Evolutionary conservation across 371 early-diverging fungal species (phyloP).

Genomic region (Mucor piriformis): DNA sequence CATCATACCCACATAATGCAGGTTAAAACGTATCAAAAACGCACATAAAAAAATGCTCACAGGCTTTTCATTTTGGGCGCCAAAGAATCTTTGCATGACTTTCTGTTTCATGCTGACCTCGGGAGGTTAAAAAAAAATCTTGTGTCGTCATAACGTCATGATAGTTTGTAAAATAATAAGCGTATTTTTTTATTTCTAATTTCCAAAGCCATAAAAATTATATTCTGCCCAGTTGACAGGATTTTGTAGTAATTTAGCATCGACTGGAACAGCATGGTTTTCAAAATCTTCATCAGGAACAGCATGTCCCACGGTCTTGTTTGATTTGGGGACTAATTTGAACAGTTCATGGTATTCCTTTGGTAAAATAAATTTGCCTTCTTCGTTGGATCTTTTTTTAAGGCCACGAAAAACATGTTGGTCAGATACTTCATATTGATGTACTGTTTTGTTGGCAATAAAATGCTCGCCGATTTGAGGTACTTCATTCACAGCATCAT

Average conservation of each 20-base stretch:
- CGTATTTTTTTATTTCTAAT: background rate
- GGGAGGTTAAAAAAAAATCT: no score
- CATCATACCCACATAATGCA: no score
- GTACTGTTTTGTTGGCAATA: slow-evolving; percentile 3
- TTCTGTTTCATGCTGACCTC: no score
- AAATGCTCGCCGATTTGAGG: slow-evolving; percentile 29
- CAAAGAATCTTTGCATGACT: no score
- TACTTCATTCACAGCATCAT: slow-evolving; percentile 28
- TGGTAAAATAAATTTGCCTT: slow-evolving; percentile 2
- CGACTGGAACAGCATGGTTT: slow-evolving; percentile 27
- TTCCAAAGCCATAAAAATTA: slow-evolving; percentile 32
- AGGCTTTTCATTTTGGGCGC: no score
- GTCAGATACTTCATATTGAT: background rate
- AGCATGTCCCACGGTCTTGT: slow-evolving; percentile 19
- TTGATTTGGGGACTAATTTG: slow-evolving; percentile 27
- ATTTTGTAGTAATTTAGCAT: slow-evolving; percentile 25
- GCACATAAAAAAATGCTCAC: no score
- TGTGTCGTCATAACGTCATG: no score
- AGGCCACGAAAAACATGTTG: slow-evolving; percentile 15
- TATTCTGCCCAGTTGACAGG: slow-evolving; percentile 29
- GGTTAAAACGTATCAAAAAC: no score
- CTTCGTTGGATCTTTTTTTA: background rate
- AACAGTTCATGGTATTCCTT: slow-evolving; percentile 24
- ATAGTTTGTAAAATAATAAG: background rate
- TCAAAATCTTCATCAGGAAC: slow-evolving; percentile 32